Base-by-base conservation (phyloP, 768 basidiomycete species). In the Melanogaster broomeanus region DNA sequence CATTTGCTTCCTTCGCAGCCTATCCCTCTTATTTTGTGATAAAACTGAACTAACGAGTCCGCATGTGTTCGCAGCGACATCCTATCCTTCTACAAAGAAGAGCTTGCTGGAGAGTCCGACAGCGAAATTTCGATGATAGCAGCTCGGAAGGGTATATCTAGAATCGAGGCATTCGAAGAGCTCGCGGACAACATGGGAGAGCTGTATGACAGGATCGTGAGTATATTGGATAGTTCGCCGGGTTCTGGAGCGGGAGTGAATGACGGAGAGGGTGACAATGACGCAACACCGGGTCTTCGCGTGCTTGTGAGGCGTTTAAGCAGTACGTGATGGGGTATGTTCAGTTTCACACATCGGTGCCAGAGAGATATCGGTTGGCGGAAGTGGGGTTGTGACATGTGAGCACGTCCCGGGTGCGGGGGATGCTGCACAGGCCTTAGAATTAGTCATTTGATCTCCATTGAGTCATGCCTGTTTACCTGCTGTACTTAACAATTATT, bases 71-170 rank as follows among this genome's bases (percentile, higher is more conserved):
- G n/a, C n/a, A 76, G 74, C 49, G 74, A 77, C 31, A 57, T 76
- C 25, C 55, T 75, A 2, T 75, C 70, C 0, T 76, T 76, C 48
- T 72, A 76, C 51, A 68, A 77, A 50, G 76, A 77, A 62, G 75
- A 76, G 45, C 47, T 62, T 2, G 62, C 47, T 0, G 68, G 65
- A 3, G 76, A 76, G 45, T 49, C 53, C 5, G 62, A 65, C 31
- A 76, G 75, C 49, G 68, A 62, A 24, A 56, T 75, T 27, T 74
- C 75, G 1, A 52, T 62, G 15, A 48, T 68, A 0, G 73, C 74
- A 0, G 52, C 55, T 11, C 60, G 53, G 22, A 49, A 56, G 3
- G 51, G 57, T 3, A 42, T 48, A 7, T 55, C 65, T 4, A 74
- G 73, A 48, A 40, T 65, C 42, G 65, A 68, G 9, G 58, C 56